Percentiles rank a stretch among this genome's conserved stretches.
phyloP scores from a whole-genome alignment of 2,329 filamentous ascomycete genomes.

The Rhynchosporium agropyri region DNA sequence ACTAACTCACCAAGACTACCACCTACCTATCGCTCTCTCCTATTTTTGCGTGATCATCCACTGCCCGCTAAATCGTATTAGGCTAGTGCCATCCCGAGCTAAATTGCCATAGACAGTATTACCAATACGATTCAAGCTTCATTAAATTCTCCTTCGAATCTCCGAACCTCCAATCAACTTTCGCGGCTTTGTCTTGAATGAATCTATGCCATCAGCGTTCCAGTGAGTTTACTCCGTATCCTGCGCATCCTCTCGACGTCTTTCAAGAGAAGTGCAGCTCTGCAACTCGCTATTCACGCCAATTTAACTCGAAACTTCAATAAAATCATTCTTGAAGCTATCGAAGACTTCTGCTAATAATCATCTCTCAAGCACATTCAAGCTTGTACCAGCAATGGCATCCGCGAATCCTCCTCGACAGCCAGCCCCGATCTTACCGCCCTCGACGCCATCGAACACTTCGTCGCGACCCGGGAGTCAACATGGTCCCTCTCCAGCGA shows the following conservation, averaged over 20 bases:
- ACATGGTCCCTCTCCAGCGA: constrained; percentile 23
- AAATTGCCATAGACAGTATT: not conserved
- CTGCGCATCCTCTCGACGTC: not conserved
- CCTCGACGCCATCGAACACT: constrained; percentile 35
- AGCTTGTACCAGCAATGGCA: constrained; percentile 40
- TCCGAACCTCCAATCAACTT: not conserved
- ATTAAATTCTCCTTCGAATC: not conserved
- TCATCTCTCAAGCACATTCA: constrained; percentile 33
- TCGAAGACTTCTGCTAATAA: not conserved
- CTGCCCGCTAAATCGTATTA: not conserved
- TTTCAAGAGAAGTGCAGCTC: not conserved
- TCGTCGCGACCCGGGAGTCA: constrained; percentile 26
- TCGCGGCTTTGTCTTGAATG: constrained; percentile 17
- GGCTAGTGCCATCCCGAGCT: not conserved
- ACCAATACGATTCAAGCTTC: not conserved
- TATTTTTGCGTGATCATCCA: not conserved
- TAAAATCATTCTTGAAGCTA: not conserved
- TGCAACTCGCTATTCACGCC: not conserved
- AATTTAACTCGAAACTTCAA: not conserved
- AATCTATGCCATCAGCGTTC: constrained; percentile 37
- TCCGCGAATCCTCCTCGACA: constrained; percentile 31
- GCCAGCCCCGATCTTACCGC: constrained; percentile 36
- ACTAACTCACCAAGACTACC: too few species aligned
- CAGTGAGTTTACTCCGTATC: constrained; percentile 19
- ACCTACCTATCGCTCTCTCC: not conserved